A percentile compares a stretch with the other conserved stretches of the same genome.
phyloP scores from a whole-genome alignment of 73 alveolate species.

The Effrenium voratum region DNA sequence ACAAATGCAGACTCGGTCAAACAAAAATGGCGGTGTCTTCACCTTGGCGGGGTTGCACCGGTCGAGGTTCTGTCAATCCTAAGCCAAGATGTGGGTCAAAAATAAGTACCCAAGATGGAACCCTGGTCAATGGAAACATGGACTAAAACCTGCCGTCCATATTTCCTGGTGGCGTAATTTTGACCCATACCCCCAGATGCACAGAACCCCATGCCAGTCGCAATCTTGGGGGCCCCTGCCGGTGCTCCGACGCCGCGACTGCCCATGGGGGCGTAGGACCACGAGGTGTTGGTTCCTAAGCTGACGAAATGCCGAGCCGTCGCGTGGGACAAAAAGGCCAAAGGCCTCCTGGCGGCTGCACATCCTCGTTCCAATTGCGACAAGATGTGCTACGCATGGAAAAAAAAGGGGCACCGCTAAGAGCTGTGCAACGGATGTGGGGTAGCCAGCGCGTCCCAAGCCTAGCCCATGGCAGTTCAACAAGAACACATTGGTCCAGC shows the following conservation, averaged over 20 bases:
- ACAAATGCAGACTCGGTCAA: background rate
- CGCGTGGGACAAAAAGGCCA: background rate
- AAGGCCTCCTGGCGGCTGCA: background rate
- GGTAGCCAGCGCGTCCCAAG: background rate
- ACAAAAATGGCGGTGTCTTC: background rate
- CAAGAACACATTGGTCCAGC: no score
- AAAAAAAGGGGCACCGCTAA: background rate
- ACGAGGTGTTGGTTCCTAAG: slow-evolving; percentile 58
- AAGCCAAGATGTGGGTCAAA: background rate
- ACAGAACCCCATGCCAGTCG: background rate
- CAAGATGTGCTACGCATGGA: background rate
- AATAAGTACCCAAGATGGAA: background rate
- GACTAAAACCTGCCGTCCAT: background rate
- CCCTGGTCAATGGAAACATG: background rate
- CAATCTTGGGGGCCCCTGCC: background rate
- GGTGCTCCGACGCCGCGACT: background rate
- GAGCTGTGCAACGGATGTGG: slow-evolving; percentile 37
- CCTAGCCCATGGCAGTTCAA: background rate
- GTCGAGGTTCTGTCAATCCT: slow-evolving; percentile 69
- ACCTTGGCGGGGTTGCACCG: slow-evolving; percentile 84
- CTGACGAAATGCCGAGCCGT: background rate
- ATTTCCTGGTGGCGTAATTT: background rate
- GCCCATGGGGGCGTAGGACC: slow-evolving; percentile 91
- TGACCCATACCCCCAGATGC: background rate
- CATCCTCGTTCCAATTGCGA: background rate